phyloP scores from a whole-genome alignment of 202 grass and related monocot genomes.

The Schoenoplectus tabernaemontani region DNA sequence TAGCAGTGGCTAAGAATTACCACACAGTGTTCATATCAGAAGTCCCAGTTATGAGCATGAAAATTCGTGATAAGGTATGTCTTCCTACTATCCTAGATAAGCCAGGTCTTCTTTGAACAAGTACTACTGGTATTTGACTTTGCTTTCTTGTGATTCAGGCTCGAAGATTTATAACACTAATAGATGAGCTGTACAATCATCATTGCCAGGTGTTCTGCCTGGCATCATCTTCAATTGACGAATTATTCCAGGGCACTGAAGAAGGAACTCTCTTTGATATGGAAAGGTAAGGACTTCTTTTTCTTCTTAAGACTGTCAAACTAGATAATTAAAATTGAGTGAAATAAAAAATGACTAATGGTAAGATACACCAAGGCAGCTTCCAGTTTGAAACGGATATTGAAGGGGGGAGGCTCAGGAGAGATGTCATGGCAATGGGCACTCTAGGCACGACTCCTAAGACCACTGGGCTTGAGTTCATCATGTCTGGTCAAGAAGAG shows the following conservation, averaged over 20 bases:
- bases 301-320: neutral
- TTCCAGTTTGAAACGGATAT: slow-evolving; percentile 93
- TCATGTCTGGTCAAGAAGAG: slow-evolving; percentile 90
- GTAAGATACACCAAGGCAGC: slow-evolving; percentile 36
- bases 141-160: slow-evolving; percentile 37
- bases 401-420: slow-evolving; percentile 61
- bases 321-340: neutral
- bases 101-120: neutral
- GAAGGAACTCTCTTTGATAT: slow-evolving; percentile 92
- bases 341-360: neutral
- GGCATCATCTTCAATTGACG: slow-evolving; percentile 65
- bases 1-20: slow-evolving; percentile 82
- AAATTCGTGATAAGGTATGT: slow-evolving; percentile 97
- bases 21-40: slow-evolving; percentile 90
- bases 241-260: slow-evolving; percentile 92
- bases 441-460: slow-evolving; percentile 41
- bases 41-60: slow-evolving; percentile 99
- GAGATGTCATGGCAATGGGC: slow-evolving; percentile 72
- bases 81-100: slow-evolving; percentile 13
- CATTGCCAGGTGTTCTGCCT: slow-evolving; percentile 78
- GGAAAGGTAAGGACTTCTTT: slow-evolving; percentile 52
- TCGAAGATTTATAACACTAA: slow-evolving; percentile 82
- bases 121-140: neutral
- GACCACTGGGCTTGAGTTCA: slow-evolving; percentile 41
- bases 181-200: slow-evolving; percentile 95